These are phyloP conservation scores for Geranomyces michiganensis DNA, from an alignment of 192 early-diverging fungal genomes.

Conservation along the genomic window DNA sequence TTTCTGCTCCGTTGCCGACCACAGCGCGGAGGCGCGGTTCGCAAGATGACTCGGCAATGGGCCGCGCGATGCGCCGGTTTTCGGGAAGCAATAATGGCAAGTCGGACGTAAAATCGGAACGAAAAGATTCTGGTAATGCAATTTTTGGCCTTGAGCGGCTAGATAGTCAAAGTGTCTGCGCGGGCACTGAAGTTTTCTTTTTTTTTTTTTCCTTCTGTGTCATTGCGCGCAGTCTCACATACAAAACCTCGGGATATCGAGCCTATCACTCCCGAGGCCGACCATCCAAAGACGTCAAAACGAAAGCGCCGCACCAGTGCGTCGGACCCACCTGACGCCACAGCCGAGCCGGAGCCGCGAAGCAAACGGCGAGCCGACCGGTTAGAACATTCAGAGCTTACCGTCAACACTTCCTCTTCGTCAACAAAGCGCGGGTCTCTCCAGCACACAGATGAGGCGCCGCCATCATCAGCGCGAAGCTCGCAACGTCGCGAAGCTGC, in stretches of 20 bases:
- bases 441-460: background rate
- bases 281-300: background rate
- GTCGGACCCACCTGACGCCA: background rate
- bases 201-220: no score
- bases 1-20: no score
- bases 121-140: background rate
- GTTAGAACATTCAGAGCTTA: background rate
- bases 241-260: no score
- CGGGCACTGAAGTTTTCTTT: no score
- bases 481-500: background rate
- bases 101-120: background rate
- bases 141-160: background rate
- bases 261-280: no score
- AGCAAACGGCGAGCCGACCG: background rate
- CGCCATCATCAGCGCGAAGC: background rate
- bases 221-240: no score
- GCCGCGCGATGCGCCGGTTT: conserved; percentile 9
- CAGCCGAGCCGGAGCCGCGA: background rate
- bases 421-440: background rate
- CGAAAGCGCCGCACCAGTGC: conserved; percentile 4
- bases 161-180: no score
- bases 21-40: background rate
- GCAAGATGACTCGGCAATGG: conserved; percentile 14
- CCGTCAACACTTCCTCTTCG: background rate
- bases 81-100: background rate